These are phyloP conservation scores for Suhomyces ambrosiae DNA, from an alignment of 1,139 yeast species.

Conservation along the genomic window DNA sequence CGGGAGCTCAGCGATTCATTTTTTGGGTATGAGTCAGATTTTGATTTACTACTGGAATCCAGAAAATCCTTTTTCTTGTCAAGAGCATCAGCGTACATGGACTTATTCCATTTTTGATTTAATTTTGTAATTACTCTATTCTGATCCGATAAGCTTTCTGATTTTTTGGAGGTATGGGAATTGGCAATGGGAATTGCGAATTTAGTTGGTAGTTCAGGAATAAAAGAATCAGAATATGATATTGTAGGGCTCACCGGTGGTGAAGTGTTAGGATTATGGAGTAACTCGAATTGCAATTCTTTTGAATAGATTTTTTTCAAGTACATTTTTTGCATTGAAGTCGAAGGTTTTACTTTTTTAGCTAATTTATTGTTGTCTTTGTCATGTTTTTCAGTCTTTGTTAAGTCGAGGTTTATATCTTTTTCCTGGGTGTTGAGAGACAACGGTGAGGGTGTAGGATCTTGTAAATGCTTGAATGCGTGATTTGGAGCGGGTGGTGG, in stretches of 20 bases:
- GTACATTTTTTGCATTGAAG: constrained; percentile 20
- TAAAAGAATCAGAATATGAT: constrained; percentile 9
- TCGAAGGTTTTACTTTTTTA: constrained; percentile 11
- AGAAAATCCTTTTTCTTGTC: constrained; percentile 4
- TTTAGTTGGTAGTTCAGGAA: constrained; percentile 4
- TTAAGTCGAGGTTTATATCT: constrained; percentile 2
- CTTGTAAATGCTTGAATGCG: constrained; percentile 14
- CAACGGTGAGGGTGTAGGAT: constrained; percentile 27
- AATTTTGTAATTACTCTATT: constrained; percentile 38
- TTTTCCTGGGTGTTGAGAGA: constrained; percentile 16
- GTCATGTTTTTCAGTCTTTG: constrained; percentile 2
- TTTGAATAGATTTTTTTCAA: constrained; percentile 40
- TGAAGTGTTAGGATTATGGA: constrained; percentile 17
- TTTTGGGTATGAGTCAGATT: constrained; percentile 1
- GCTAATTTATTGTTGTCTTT: too few species aligned
- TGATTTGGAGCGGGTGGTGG: constrained; percentile 3
- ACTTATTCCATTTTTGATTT: constrained; percentile 42
- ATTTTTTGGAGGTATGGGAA: constrained; percentile 6
- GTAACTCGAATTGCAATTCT: constrained; percentile 42
- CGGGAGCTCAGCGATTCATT: constrained; percentile 2
- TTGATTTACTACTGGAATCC: background rate
- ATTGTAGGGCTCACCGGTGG: constrained; percentile 15
- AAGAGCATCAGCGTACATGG: constrained; percentile 13
- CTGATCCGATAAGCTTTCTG: constrained; percentile 25
- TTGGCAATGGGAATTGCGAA: constrained; percentile 9